Evolutionary conservation across 345 rosid genomes (phyloP).

Genomic region (Toxicodendron radicans): DNA sequence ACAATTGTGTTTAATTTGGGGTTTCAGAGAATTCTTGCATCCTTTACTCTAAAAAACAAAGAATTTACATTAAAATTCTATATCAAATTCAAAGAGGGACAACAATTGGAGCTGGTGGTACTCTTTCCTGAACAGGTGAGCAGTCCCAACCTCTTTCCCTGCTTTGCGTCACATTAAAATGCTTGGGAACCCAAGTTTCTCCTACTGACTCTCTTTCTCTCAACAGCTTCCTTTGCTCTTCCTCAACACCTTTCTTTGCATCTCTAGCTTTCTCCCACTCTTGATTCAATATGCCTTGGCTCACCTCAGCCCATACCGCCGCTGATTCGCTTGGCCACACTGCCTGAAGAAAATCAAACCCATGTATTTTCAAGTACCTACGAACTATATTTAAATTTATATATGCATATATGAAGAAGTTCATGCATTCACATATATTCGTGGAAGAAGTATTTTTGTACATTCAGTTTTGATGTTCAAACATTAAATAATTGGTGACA

Average conservation of each 20-base stretch:
- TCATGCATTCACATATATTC: too few relatives aligned
- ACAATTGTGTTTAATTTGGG: too few relatives aligned
- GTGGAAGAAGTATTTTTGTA: too few relatives aligned
- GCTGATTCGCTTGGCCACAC: constrained; percentile 61
- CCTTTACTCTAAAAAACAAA: too few relatives aligned
- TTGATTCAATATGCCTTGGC: constrained; percentile 48
- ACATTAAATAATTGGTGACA: too few relatives aligned
- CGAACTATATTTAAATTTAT: too few relatives aligned
- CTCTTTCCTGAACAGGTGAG: constrained; percentile 46
- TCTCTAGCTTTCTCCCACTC: constrained; percentile 78
- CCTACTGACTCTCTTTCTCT: constrained; percentile 48
- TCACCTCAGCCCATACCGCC: constrained; percentile 68
- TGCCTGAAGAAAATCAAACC: constrained; percentile 35
- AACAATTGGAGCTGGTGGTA: constrained; percentile 66
- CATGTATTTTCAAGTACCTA: background rate
- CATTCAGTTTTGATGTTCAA: too few relatives aligned
- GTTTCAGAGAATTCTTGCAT: too few relatives aligned
- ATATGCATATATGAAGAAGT: too few relatives aligned
- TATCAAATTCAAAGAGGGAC: constrained; percentile 28
- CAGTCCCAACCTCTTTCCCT: constrained; percentile 63
- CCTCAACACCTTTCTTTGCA: constrained; percentile 67
- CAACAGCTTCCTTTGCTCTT: constrained; percentile 51
- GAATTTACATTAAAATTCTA: too few relatives aligned
- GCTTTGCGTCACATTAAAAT: constrained; percentile 44
- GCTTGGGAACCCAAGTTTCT: constrained; percentile 63